phyloP scores from a whole-genome alignment of 495 filamentous ascomycete genomes.

The Aspergillus wentii region DNA sequence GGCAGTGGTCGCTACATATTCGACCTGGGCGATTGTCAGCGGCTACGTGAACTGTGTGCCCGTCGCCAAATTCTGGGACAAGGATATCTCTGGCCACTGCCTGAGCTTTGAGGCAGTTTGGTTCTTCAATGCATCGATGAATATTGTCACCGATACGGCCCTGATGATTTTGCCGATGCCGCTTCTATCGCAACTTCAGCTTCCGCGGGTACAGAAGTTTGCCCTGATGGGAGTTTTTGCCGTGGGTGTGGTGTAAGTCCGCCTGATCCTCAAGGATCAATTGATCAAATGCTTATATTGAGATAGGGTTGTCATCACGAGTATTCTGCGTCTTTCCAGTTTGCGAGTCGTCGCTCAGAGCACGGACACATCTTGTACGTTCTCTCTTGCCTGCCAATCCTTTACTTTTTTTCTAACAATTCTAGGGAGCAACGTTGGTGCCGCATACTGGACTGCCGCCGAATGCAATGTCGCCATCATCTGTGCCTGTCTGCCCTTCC shows the following conservation, averaged over 20 bases:
- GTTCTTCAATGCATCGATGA: conserved; percentile 51
- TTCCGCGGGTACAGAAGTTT: conserved; percentile 46
- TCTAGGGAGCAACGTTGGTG: conserved; percentile 45
- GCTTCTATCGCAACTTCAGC: conserved; percentile 43
- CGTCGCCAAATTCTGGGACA: conserved; percentile 48
- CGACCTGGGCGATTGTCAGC: conserved; percentile 32
- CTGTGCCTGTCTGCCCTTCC: conserved; percentile 76
- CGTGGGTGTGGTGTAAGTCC: conserved; percentile 44
- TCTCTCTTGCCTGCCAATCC: conserved; percentile 52
- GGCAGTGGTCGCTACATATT: conserved; percentile 29
- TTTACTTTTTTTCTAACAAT: conserved; percentile 39
- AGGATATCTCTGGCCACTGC: conserved; percentile 43
- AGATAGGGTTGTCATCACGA: conserved; percentile 26
- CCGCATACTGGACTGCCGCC: conserved; percentile 71
- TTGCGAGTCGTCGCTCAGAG: conserved; percentile 23
- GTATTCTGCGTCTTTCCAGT: conserved; percentile 31
- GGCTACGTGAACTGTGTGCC: conserved; percentile 52
- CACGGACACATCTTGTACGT: conserved; percentile 52
- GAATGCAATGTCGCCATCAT: conserved; percentile 83
- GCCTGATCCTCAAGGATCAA: conserved; percentile 61
- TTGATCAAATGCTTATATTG: conserved; percentile 4
- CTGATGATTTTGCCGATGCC: conserved; percentile 54
- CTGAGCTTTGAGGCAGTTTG: conserved; percentile 41
- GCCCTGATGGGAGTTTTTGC: conserved; percentile 50
- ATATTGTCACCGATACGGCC: conserved; percentile 50